Conservation (phyloP, 2,329 filamentous ascomycete species). For the Xylariaceae sp. region DNA sequence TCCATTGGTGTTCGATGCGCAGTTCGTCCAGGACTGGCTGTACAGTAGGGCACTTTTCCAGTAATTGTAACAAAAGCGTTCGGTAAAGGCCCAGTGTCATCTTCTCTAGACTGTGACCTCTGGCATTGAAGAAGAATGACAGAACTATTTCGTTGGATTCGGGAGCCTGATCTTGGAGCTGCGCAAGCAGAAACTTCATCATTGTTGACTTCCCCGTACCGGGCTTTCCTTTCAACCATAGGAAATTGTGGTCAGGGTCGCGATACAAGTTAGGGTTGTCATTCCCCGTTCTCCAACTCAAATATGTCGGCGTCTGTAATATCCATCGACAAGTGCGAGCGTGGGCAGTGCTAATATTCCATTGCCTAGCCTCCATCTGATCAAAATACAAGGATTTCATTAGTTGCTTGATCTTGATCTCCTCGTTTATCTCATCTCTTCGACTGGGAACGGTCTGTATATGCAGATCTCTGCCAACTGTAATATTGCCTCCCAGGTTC, state of each 20-base stretch:
- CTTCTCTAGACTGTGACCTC: conserved; percentile 42
- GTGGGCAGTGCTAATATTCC: conserved; percentile 18
- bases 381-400: conserved; percentile 18
- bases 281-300: conserved; percentile 33
- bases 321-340: conserved; percentile 25
- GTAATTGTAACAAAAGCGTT: conserved; percentile 45
- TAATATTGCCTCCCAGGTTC: too few relatives aligned
- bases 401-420: not conserved
- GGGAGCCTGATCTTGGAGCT: conserved; percentile 10
- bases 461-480: not conserved
- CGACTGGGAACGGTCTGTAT: not conserved
- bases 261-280: too few relatives aligned
- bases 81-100: conserved; percentile 46
- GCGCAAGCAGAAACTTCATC: conserved; percentile 34
- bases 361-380: conserved; percentile 19
- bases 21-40: conserved; percentile 20
- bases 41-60: conserved; percentile 33
- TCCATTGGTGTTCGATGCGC: not conserved
- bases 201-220: conserved; percentile 41
- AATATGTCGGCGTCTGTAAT: conserved; percentile 24
- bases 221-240: conserved; percentile 44
- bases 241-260: conserved; percentile 33
- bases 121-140: conserved; percentile 48
- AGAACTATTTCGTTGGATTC: conserved; percentile 10
- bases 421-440: not conserved